Percentiles rank a stretch among this genome's conserved stretches.
Evolutionary conservation across 2,329 filamentous ascomycete species (phyloP).

Genomic region (Cercospora berteroae): DNA sequence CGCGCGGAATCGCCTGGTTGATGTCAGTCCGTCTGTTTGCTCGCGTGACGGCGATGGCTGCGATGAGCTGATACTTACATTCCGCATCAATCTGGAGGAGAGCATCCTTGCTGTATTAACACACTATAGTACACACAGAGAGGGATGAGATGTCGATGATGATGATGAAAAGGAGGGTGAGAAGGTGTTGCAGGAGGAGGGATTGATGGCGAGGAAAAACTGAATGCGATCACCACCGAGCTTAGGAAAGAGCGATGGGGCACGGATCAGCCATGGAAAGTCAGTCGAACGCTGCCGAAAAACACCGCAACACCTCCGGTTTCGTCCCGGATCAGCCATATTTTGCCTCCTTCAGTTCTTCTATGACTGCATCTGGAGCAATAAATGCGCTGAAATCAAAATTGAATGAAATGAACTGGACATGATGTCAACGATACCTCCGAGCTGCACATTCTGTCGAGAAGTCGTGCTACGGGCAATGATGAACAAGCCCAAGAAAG

Average conservation of each 20-base stretch:
- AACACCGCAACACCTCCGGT: not conserved
- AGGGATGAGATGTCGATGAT: constrained; percentile 13
- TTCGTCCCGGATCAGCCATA: not conserved
- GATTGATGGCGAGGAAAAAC: not conserved
- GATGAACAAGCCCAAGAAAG: not conserved
- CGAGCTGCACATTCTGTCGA: not conserved
- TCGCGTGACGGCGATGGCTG: constrained; percentile 30
- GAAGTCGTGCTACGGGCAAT: not conserved
- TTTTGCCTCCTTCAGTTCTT: not conserved
- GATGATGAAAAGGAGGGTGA: constrained; percentile 12
- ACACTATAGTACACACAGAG: constrained; percentile 26
- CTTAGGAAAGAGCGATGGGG: not conserved
- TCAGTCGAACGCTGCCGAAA: not conserved
- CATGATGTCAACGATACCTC: not conserved
- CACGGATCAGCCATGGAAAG: not conserved
- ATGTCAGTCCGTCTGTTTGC: constrained; percentile 26
- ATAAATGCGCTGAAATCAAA: not conserved
- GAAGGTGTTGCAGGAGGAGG: constrained; percentile 11
- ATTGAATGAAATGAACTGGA: not conserved
- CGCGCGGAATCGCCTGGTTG: constrained; percentile 36
- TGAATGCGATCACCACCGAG: constrained; percentile 10
- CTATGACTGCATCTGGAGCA: not conserved
- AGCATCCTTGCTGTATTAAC: constrained; percentile 35
- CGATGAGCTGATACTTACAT: constrained; percentile 31
- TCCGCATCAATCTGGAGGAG: constrained; percentile 38